Base-by-base conservation (phyloP, 306 rosid species). In the Morella rubra region DNA sequence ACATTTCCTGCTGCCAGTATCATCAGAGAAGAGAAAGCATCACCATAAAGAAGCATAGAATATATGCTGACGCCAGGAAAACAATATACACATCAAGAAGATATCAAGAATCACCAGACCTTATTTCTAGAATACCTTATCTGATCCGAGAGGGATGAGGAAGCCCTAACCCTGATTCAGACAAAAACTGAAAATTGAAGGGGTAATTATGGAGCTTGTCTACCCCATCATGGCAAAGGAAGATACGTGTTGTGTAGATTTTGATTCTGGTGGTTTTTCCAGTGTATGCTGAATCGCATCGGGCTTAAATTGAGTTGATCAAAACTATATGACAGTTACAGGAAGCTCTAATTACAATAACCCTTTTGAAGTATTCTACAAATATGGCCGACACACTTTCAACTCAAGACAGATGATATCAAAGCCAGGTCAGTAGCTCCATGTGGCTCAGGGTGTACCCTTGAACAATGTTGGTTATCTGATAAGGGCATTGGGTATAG, bases 1-100 rank as follows among this genome's bases (percentile, higher is more conserved):
- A 62, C 27, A 15, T 6, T 37, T 62, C n/a, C n/a, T 37, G 44
- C 69, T 32, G 20, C 6, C 10, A 13, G 0, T 32, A 54, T 18
- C 7, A 61, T 27, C 68, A 61, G 68, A 60, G 40, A 37, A 32
- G 24, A 61, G 68, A 61, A n/a, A 54, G 59, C 59, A 32, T 61
- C 62, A 61, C 41, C 14, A 8, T 11, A 61, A 61, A 16, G 22
- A 13, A 11, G 22, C 22, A 15, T 15, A 61, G 18, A 61, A 61
- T 61, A 61, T 32, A 61, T 32, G 68, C 18, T 61, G 42, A 61
- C 5, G 42, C 44, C n/a, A 5, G 69, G 16, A 62, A 32, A 37
- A 62, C 20, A 62, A 40, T 22, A 12, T 62, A 10, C 46, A 14
- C 8, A 58, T 20, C 18, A 32, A 37, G 22, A 62, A 1, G 9